Percentiles rank a stretch among this genome's conserved stretches.
These are phyloP conservation scores for Actinidia arguta DNA, from an alignment of 179 eudicot species.

Conservation along the genomic window DNA sequence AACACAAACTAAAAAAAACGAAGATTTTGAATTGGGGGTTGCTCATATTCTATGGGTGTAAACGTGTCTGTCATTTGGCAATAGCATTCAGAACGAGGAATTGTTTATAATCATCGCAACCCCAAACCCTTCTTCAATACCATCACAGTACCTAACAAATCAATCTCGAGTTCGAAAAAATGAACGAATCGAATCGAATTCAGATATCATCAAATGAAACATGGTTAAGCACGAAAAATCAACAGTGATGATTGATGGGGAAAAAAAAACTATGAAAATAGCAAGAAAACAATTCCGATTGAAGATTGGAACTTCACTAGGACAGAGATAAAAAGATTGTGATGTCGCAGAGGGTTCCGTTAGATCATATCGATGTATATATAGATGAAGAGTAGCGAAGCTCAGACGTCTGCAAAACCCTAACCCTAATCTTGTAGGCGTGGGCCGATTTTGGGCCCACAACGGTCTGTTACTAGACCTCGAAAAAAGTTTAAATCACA, in stretches of 20 bases:
- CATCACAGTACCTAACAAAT: not conserved
- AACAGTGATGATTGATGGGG: no score
- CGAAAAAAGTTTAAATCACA: no score
- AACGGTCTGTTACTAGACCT: not conserved
- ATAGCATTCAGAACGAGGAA: conserved; percentile 83
- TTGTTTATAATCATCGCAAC: conserved; percentile 71
- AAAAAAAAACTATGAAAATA: no score
- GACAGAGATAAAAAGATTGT: not conserved
- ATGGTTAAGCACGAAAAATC: no score
- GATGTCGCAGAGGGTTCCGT: not conserved
- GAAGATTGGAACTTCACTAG: not conserved
- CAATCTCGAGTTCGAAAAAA: not conserved
- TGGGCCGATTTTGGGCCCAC: not conserved
- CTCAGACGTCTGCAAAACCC: not conserved
- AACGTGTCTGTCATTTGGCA: conserved; percentile 64
- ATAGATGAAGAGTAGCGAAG: not conserved
- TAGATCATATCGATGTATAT: not conserved
- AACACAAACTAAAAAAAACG: not conserved
- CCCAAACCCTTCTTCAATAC: not conserved
- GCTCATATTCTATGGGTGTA: conserved; percentile 95
- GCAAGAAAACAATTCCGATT: not conserved
- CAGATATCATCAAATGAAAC: no score
- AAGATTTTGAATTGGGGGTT: conserved; percentile 10
- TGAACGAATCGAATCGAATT: not conserved
- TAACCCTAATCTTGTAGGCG: not conserved